Percentiles rank a stretch among this genome's conserved stretches.
phyloP scores from a whole-genome alignment of 23 red algal species.

The Gracilaria domingensis region DNA sequence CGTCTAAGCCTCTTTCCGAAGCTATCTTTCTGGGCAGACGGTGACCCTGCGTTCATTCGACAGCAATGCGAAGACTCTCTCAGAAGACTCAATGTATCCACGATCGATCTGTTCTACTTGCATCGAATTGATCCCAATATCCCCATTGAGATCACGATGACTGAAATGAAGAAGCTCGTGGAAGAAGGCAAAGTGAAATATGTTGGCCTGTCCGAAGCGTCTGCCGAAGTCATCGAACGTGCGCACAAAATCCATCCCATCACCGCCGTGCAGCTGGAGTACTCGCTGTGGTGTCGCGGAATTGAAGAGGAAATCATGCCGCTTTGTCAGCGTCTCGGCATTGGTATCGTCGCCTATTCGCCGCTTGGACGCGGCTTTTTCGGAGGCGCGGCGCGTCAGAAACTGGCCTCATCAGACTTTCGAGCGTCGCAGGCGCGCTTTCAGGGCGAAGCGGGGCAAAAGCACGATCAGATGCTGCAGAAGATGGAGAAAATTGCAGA shows the following conservation, averaged over 20 bases:
- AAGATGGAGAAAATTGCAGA: conserved; percentile 64
- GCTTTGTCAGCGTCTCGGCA: conserved; percentile 60
- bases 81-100: conserved; percentile 55
- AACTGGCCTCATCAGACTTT: conserved; percentile 43
- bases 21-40: too few relatives aligned
- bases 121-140: conserved; percentile 71
- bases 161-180: conserved; percentile 69
- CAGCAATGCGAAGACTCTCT: too few relatives aligned
- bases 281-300: conserved; percentile 70
- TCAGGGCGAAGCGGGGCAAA: conserved; percentile 19
- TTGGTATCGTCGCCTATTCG: conserved; percentile 80
- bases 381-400: background rate
- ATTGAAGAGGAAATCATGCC: conserved; percentile 66
- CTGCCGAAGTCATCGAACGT: conserved; percentile 46
- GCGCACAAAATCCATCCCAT: conserved; percentile 78
- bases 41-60: too few relatives aligned
- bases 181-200: conserved; percentile 70
- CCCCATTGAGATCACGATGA: conserved; percentile 77
- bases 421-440: conserved; percentile 44
- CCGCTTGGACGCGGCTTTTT: conserved; percentile 75
- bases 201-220: conserved; percentile 62
- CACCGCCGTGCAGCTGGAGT: conserved; percentile 71
- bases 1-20: too few relatives aligned
- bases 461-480: conserved; percentile 52
- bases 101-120: conserved; percentile 76